phyloP scores from a whole-genome alignment of 352 stramenopile genomes.

The Phytopythium mirpurense region DNA sequence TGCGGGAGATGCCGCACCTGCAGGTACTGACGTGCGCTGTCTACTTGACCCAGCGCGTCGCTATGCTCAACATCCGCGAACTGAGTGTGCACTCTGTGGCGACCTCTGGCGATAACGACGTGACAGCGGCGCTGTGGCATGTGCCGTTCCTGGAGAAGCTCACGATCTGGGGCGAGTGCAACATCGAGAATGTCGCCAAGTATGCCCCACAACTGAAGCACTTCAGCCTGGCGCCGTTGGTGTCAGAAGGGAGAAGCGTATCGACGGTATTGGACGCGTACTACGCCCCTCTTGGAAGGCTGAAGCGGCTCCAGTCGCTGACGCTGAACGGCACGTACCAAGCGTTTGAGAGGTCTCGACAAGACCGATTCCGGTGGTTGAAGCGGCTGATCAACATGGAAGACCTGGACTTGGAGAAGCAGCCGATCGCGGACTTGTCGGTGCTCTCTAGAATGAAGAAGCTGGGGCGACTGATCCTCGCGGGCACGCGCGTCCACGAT shows the following conservation, averaged over 20 bases:
- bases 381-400: not conserved
- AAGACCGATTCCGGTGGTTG: not conserved
- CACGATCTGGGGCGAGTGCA: not conserved
- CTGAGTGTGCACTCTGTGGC: constrained; percentile 1
- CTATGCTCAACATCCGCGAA: not conserved
- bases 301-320: not conserved
- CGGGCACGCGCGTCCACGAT: not conserved
- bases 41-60: not conserved
- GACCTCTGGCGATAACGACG: not conserved
- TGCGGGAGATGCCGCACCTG: not conserved
- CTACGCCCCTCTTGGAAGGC: not conserved
- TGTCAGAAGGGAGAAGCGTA: not conserved
- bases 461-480: not conserved
- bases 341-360: not conserved
- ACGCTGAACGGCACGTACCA: not conserved
- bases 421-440: not conserved
- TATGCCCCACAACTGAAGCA: not conserved
- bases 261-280: not conserved
- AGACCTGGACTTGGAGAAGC: not conserved
- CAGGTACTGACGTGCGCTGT: not conserved
- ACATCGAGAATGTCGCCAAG: constrained; percentile 5
- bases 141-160: constrained; percentile 1
- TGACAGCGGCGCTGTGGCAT: not conserved
- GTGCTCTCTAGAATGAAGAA: not conserved
- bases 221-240: not conserved